A percentile compares a stretch with the other conserved stretches of the same genome.
Evolutionary conservation across 495 filamentous ascomycete genomes (phyloP).

Genomic region (Penicillium samsonianum): DNA sequence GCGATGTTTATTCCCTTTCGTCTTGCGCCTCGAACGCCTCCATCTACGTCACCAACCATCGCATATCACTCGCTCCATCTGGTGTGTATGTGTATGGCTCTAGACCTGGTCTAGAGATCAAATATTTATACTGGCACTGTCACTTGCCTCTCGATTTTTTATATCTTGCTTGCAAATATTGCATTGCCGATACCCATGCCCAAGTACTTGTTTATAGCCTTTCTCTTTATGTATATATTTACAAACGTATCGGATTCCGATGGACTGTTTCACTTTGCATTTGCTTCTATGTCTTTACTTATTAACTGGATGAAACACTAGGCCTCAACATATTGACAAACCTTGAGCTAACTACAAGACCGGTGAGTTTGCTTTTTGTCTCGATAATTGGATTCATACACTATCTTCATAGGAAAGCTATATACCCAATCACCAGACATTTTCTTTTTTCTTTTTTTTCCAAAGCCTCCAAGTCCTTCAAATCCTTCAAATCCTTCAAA

Average conservation of each 20-base stretch:
- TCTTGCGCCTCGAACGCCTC: neutral
- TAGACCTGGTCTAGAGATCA: neutral
- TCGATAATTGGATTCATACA: neutral
- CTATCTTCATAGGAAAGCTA: neutral
- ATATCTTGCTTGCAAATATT: constrained; percentile 14
- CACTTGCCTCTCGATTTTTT: neutral
- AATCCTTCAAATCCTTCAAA: neutral
- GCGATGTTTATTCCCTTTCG: neutral
- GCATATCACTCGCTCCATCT: neutral
- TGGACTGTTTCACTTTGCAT: neutral
- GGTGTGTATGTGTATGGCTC: neutral
- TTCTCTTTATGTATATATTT: constrained; percentile 10
- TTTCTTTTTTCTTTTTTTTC: too few species aligned
- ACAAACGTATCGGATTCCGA: neutral
- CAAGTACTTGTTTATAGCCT: constrained; percentile 9
- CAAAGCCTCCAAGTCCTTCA: too few species aligned
- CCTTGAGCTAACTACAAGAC: neutral
- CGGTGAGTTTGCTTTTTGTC: neutral
- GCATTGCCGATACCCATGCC: constrained; percentile 19
- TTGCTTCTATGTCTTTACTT: neutral
- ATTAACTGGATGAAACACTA: neutral
- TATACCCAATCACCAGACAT: neutral
- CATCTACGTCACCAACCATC: neutral
- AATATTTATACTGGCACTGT: neutral
- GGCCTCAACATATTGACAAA: neutral